These are phyloP conservation scores for Dissoconium aciculare DNA, from an alignment of 2,329 filamentous ascomycete genomes.

Conservation along the genomic window DNA sequence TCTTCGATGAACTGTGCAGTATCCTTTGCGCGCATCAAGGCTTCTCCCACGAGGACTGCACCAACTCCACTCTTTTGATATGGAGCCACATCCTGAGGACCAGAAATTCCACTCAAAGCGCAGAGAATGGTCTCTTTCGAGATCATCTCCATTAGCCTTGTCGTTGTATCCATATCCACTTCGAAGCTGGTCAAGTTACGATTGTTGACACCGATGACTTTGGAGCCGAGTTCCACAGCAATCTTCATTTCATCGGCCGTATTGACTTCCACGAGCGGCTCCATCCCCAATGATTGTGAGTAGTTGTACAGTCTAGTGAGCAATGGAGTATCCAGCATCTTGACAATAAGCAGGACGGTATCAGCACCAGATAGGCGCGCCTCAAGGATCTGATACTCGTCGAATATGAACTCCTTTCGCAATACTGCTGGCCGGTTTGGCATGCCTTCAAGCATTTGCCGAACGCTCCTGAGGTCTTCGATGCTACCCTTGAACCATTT, in stretches of 20 bases:
- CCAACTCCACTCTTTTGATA: conserved; percentile 83
- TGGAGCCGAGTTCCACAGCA: conserved; percentile 71
- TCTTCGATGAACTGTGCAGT: conserved; percentile 70
- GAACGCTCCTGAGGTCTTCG: conserved; percentile 75
- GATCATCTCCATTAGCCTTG: conserved; percentile 68
- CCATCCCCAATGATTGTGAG: conserved; percentile 83
- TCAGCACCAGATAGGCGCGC: conserved; percentile 85
- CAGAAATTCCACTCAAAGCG: conserved; percentile 85
- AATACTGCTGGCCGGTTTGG: conserved; percentile 81
- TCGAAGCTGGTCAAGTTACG: conserved; percentile 92
- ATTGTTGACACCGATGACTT: conserved; percentile 96
- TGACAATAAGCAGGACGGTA: conserved; percentile 89
- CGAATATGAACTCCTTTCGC: conserved; percentile 94
- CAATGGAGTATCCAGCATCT: conserved; percentile 73
- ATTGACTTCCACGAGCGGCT: conserved; percentile 92
- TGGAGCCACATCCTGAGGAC: conserved; percentile 70
- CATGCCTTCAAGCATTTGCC: conserved; percentile 80
- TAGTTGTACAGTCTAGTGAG: conserved; percentile 74
- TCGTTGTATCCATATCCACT: conserved; percentile 58
- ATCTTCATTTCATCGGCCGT: conserved; percentile 83
- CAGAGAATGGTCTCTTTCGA: conserved; percentile 76
- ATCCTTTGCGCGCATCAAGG: conserved; percentile 81
- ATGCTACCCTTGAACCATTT: conserved; percentile 99
- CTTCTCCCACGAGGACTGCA: conserved; percentile 85
- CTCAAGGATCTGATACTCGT: conserved; percentile 95